Evolutionary conservation across 2,329 filamentous ascomycete species (phyloP).

Genomic region (Aspergillus aculeatus): DNA sequence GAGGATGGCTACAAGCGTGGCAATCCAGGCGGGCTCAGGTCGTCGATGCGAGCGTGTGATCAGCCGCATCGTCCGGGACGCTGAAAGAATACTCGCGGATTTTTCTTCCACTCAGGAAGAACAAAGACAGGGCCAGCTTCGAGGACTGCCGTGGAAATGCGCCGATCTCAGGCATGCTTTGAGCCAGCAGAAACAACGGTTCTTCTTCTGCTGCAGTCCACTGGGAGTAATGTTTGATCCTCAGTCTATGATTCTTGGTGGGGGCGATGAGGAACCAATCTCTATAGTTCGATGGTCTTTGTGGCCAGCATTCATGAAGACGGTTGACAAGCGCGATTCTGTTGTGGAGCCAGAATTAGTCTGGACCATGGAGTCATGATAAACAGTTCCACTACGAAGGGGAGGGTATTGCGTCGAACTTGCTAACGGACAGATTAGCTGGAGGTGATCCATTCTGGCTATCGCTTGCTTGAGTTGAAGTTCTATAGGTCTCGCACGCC

Average conservation of each 20-base stretch:
- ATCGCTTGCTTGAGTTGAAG: too few relatives aligned
- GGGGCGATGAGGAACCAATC: background rate
- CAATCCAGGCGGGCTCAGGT: background rate
- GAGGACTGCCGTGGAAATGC: constrained; percentile 5
- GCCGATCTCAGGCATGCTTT: constrained; percentile 1
- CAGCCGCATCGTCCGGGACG: background rate
- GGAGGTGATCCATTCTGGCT: too few relatives aligned
- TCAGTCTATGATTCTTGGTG: background rate
- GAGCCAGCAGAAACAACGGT: background rate
- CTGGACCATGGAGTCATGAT: constrained; percentile 2
- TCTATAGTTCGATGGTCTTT: constrained; percentile 3
- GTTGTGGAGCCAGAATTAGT: constrained; percentile 5
- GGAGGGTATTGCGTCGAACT: too few relatives aligned
- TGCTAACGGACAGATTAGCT: too few relatives aligned
- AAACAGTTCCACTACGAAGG: too few relatives aligned
- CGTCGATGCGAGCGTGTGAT: background rate
- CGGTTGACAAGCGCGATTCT: background rate
- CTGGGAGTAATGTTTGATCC: background rate
- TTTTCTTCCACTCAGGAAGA: background rate
- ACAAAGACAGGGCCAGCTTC: background rate
- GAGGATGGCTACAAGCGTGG: background rate
- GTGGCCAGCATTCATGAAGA: constrained; percentile 10
- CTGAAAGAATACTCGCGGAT: background rate
- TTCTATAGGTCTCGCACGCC: too few relatives aligned
- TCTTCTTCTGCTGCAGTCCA: background rate